Evolutionary conservation across 2,329 filamentous ascomycete genomes (phyloP).

Genomic region (Fusarium buxicola): DNA sequence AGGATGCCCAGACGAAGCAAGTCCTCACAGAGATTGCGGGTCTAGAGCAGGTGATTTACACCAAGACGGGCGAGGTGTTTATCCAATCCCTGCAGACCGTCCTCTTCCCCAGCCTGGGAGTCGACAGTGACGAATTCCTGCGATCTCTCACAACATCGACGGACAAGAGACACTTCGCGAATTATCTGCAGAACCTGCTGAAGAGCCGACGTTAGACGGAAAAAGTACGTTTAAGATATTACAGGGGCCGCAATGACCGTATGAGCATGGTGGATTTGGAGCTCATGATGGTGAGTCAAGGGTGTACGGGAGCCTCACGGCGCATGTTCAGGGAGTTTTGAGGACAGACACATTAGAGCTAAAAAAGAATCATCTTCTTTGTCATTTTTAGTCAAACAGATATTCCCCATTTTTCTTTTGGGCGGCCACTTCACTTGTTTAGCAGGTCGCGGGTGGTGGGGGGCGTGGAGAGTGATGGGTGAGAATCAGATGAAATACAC

Average conservation of each 20-base stretch:
- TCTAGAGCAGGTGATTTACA: conserved; percentile 89
- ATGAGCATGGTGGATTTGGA: conserved; percentile 21
- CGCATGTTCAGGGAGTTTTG: conserved; percentile 48
- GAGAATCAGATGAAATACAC: conserved; percentile 21
- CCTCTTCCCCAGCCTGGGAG: conserved; percentile 74
- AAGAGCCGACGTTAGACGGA: conserved; percentile 55
- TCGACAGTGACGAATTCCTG: conserved; percentile 71
- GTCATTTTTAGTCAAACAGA: conserved; percentile 42
- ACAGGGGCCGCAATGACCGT: conserved; percentile 6
- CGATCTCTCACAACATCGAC: conserved; percentile 67
- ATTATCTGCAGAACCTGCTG: conserved; percentile 71
- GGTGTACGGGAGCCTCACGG: conserved; percentile 42
- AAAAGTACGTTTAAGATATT: conserved; percentile 10
- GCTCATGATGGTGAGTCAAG: conserved; percentile 25
- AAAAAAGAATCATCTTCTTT: conserved; percentile 47
- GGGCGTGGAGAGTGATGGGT: conserved; percentile 17
- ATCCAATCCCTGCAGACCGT: conserved; percentile 73
- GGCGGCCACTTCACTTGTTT: conserved; percentile 27
- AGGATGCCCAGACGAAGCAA: conserved; percentile 88
- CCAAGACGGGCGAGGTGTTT: conserved; percentile 88
- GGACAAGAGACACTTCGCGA: conserved; percentile 71
- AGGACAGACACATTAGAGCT: conserved; percentile 46
- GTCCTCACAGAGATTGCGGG: conserved; percentile 89
- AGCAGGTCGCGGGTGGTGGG: conserved; percentile 11
- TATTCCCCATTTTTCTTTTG: conserved; percentile 41